Base-by-base conservation (phyloP, 441 rosid genomes). In the Euphorbia schlechtendalii region DNA sequence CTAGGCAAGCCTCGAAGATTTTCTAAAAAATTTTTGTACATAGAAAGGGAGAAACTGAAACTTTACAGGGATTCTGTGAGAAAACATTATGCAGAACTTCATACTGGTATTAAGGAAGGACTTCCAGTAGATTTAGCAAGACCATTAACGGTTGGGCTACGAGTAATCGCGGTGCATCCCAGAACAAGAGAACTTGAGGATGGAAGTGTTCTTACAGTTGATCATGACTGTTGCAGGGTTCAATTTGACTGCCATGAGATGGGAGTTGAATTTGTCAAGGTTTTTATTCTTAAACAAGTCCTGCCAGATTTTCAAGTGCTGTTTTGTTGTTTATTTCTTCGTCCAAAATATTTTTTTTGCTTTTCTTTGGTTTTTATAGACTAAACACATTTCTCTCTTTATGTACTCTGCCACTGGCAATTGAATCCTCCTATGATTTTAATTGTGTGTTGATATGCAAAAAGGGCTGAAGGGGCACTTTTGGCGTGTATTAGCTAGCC, bases 1-100 rank as follows among this genome's bases (percentile, higher is more conserved):
- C 96, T 96, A 69, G 99, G 99, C 64, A 90, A 86, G 78, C 98
- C 98, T 21, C 84, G 99, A 74, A 86, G 99, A 79, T 89, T 96
- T 73, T 96, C 98, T 67, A 89, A 89, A 66, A 80, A 81, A 61
- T 92, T 96, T 78, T 77, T 90, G 56, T 67, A 38, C 34, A 96
- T 89, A 70, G 98, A 96, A 77, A 79, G 89, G 71, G 85, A 81
- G 64, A 96, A 96, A 74, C 96, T 92, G 56, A 72, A 83, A 71
- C 86, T 78, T 56, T 93, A 92, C 70, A 86, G 99, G 21, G 96
- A 93, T 66, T 87, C 95, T 58, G 98, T 90, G 75, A 82, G 99
- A 69, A 84, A 81, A 59, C 95, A 90, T 75, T 96, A 93, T 74
- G 72, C 86, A 34, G 96, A 87, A 68, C 90, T 96, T 68, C 85